Evolutionary conservation across 495 filamentous ascomycete species (phyloP).

Genomic region (Neurospora intermedia): DNA sequence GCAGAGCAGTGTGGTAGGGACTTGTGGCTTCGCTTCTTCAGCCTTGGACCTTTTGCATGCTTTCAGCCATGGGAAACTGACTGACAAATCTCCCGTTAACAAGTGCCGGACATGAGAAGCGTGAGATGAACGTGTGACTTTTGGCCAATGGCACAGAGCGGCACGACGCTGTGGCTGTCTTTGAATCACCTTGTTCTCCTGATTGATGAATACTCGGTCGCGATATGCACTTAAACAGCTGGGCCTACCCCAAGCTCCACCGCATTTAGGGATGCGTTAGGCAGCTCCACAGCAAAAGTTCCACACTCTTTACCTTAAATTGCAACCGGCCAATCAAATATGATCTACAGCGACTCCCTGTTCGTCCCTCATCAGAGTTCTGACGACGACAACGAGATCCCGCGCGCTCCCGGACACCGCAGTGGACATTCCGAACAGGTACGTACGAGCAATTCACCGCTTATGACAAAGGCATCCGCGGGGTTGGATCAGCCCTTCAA

Average conservation of each 20-base stretch:
- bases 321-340: neutral
- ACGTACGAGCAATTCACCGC: neutral
- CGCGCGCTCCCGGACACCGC: neutral
- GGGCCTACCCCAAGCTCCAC: neutral
- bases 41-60: neutral
- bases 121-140: neutral
- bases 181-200: neutral
- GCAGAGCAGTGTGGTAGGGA: neutral
- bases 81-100: neutral
- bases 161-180: neutral
- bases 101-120: neutral
- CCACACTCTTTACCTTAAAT: neutral
- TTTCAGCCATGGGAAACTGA: neutral
- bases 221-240: neutral
- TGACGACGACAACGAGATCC: neutral
- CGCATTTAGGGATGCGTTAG: neutral
- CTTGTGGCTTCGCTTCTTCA: neutral
- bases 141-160: neutral
- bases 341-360: neutral
- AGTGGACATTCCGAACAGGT: neutral
- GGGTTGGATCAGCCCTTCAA: neutral
- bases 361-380: neutral
- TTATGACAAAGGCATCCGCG: neutral
- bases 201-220: neutral
- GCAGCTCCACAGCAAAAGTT: neutral